These are phyloP conservation scores for Coemansia brasiliensis DNA, from an alignment of 192 early-diverging fungal species.

Conservation along the genomic window DNA sequence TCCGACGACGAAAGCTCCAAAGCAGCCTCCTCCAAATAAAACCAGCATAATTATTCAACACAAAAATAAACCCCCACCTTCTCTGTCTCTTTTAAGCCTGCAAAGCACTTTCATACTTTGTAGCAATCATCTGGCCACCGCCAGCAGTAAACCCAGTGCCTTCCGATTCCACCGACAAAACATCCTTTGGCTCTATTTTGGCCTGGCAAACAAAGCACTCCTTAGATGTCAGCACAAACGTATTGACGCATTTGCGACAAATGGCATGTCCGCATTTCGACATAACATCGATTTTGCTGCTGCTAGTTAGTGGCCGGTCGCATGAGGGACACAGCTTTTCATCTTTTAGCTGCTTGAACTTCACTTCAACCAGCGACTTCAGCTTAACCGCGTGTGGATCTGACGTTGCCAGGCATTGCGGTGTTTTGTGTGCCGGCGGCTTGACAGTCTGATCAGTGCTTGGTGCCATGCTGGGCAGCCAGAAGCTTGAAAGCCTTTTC, in stretches of 20 bases:
- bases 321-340: slow-evolving; percentile 50
- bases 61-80: slow-evolving; percentile 5
- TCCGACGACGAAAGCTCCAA: neutral
- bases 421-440: slow-evolving; percentile 12
- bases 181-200: slow-evolving; percentile 4
- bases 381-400: slow-evolving; percentile 21
- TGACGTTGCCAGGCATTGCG: slow-evolving; percentile 30
- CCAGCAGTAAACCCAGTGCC: slow-evolving; percentile 46
- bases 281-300: slow-evolving; percentile 40
- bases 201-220: slow-evolving; percentile 49
- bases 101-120: slow-evolving; percentile 35
- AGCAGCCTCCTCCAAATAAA: slow-evolving; percentile 4
- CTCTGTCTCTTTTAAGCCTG: slow-evolving; percentile 23
- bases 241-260: slow-evolving; percentile 42
- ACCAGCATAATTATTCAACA: neutral
- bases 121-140: slow-evolving; percentile 48
- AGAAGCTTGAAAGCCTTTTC: slow-evolving; percentile 30
- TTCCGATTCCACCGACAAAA: slow-evolving; percentile 29
- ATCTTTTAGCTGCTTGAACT: slow-evolving; percentile 10
- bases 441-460: slow-evolving; percentile 4
- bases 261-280: slow-evolving; percentile 39
- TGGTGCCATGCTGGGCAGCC: slow-evolving; percentile 42
- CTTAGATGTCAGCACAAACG: slow-evolving; percentile 27
- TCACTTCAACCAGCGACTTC: slow-evolving; percentile 28
- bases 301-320: slow-evolving; percentile 40